phyloP scores from a whole-genome alignment of 2,329 filamentous ascomycete genomes.

The Colletotrichum viniferum region DNA sequence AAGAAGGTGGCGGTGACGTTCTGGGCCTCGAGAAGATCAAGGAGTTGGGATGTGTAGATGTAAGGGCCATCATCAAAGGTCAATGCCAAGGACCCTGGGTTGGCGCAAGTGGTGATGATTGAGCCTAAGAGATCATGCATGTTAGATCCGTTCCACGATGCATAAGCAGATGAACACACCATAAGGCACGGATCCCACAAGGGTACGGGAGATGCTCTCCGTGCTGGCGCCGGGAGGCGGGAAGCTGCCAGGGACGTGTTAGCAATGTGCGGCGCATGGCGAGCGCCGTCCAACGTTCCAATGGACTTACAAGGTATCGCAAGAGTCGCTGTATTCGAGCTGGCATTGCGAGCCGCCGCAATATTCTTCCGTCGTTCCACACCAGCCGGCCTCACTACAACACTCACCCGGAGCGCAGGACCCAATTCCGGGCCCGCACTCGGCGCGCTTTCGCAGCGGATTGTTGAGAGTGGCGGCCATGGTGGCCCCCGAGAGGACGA shows the following conservation, averaged over 20 bases:
- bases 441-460: conserved; percentile 21
- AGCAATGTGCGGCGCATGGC: not conserved
- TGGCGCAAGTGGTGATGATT: conserved; percentile 39
- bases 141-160: conserved; percentile 24
- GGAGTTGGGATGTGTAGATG: conserved; percentile 43
- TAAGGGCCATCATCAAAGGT: conserved; percentile 54
- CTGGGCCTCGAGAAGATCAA: conserved; percentile 39
- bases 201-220: conserved; percentile 32
- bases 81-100: conserved; percentile 43
- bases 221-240: conserved; percentile 36
- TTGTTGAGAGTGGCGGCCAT: conserved; percentile 13
- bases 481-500: conserved; percentile 14
- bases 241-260: conserved; percentile 26
- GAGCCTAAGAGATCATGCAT: conserved; percentile 26
- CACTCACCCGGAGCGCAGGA: conserved; percentile 36
- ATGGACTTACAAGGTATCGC: conserved; percentile 43
- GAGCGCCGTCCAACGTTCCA: not conserved
- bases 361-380: conserved; percentile 37
- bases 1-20: conserved; percentile 45
- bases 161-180: conserved; percentile 33
- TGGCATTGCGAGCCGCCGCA: conserved; percentile 43
- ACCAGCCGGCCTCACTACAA: conserved; percentile 41
- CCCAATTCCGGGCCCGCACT: conserved; percentile 39
- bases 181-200: conserved; percentile 39
- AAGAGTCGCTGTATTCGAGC: conserved; percentile 42